These are phyloP conservation scores for Calonectria multiphialidica DNA, from an alignment of 2,329 filamentous ascomycete genomes.

Conservation along the genomic window DNA sequence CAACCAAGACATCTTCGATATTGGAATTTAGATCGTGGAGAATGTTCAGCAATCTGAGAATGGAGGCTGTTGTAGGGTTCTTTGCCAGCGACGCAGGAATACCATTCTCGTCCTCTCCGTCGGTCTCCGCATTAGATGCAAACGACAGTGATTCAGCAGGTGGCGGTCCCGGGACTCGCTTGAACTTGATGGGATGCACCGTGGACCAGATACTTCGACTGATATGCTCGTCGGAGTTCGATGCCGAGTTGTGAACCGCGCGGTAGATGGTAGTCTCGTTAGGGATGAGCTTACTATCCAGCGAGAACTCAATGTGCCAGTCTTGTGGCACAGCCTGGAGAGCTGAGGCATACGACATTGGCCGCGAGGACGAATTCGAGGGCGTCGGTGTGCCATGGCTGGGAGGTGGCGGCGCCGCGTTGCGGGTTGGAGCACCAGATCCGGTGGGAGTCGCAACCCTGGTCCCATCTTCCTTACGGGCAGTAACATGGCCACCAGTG, in stretches of 20 bases:
- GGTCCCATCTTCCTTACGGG: slow-evolving; percentile 91
- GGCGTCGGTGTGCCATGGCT: slow-evolving; percentile 61
- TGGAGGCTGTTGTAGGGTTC: slow-evolving; percentile 86
- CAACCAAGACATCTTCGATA: slow-evolving; percentile 88
- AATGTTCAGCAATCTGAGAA: slow-evolving; percentile 88
- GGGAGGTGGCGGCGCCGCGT: slow-evolving; percentile 54
- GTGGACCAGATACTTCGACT: slow-evolving; percentile 89
- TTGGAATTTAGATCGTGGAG: slow-evolving; percentile 94
- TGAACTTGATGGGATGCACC: slow-evolving; percentile 92
- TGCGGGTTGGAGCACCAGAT: slow-evolving; percentile 53
- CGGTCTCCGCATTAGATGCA: slow-evolving; percentile 58
- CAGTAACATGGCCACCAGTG: slow-evolving; percentile 87
- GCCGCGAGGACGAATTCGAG: slow-evolving; percentile 69
- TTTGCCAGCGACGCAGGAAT: slow-evolving; percentile 86
- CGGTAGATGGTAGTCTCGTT: slow-evolving; percentile 97
- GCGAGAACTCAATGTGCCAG: slow-evolving; percentile 97
- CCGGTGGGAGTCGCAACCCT: slow-evolving; percentile 86
- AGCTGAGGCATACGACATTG: slow-evolving; percentile 87
- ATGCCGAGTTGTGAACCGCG: slow-evolving; percentile 79
- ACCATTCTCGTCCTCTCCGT: slow-evolving; percentile 67
- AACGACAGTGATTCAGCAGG: slow-evolving; percentile 78
- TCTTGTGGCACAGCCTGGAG: slow-evolving; percentile 86
- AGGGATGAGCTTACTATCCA: slow-evolving; percentile 84
- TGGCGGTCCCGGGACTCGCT: slow-evolving; percentile 84
- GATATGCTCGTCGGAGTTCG: slow-evolving; percentile 70